Conservation (phyloP, 257 asterid genomes). For the Przewalskia tangutica region DNA sequence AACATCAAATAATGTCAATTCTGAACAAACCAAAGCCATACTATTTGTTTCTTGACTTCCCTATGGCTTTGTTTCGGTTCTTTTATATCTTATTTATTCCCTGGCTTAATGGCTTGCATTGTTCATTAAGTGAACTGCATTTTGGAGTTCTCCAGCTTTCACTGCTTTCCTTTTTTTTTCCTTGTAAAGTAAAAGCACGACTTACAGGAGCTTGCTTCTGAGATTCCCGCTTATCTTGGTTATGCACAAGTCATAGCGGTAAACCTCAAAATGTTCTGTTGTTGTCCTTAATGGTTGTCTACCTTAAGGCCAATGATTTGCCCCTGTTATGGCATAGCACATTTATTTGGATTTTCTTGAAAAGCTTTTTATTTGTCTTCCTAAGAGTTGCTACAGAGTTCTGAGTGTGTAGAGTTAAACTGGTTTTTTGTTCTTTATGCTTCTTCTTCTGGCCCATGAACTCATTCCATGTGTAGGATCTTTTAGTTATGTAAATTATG, state of each 20-base stretch:
- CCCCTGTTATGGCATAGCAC: background rate
- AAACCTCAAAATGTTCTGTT: background rate
- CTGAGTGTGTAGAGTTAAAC: background rate
- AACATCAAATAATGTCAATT: background rate
- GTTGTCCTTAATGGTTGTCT: background rate
- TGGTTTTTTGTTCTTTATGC: background rate
- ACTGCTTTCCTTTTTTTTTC: background rate
- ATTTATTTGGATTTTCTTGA: background rate
- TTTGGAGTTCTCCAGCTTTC: background rate
- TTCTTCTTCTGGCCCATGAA: background rate
- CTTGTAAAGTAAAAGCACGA: background rate
- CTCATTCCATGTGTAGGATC: background rate
- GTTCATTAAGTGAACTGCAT: conserved; percentile 1
- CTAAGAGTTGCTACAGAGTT: background rate
- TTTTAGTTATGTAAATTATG: background rate
- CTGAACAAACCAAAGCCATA: background rate
- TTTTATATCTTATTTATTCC: background rate
- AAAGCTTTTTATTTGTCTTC: background rate
- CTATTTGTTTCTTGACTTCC: background rate
- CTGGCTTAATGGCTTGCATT: background rate
- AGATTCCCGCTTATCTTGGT: background rate
- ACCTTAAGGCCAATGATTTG: background rate
- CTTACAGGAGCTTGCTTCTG: background rate
- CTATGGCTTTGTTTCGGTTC: background rate
- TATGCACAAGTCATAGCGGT: background rate